Conservation (phyloP, 2,329 filamentous ascomycete species). For the Sphaerulina musiva region DNA sequence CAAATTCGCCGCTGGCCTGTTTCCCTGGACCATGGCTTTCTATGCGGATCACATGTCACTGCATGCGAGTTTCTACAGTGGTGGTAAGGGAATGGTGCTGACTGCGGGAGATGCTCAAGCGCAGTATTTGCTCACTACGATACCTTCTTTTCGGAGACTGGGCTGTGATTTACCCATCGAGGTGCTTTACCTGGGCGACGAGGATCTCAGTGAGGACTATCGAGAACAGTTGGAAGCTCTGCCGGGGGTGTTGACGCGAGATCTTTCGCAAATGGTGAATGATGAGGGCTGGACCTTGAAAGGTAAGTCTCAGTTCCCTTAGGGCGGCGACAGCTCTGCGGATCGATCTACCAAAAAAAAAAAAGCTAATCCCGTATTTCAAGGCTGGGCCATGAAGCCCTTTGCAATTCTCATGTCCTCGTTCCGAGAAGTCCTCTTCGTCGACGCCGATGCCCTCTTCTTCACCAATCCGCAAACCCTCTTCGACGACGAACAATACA, state of each 20-base stretch:
- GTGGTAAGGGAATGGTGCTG: constrained; percentile 41
- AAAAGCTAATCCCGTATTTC: background rate
- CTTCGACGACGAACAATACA: constrained; percentile 41
- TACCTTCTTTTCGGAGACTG: constrained; percentile 35
- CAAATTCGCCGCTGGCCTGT: constrained; percentile 36
- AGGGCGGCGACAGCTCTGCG: background rate
- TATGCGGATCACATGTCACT: constrained; percentile 43
- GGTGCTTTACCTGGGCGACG: constrained; percentile 40
- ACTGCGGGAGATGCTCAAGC: constrained; percentile 42
- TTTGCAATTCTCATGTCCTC: constrained; percentile 44
- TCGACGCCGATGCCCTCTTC: constrained; percentile 41
- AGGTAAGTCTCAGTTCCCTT: constrained; percentile 3
- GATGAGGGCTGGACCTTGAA: constrained; percentile 41
- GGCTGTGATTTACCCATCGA: constrained; percentile 39
- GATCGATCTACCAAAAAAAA: too few species aligned
- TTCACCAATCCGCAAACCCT: constrained; percentile 39
- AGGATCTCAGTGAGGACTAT: constrained; percentile 40
- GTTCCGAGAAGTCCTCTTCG: constrained; percentile 45
- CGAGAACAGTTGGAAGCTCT: constrained; percentile 39
- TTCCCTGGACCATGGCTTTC: constrained; percentile 39
- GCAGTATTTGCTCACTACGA: constrained; percentile 40
- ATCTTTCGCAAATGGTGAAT: constrained; percentile 42
- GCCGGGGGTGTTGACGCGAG: constrained; percentile 41
- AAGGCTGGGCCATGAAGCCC: constrained; percentile 44
- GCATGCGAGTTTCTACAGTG: constrained; percentile 29